phyloP scores from a whole-genome alignment of 1,284 basidiomycete genomes.

The Moesziomyces parantarcticus region DNA sequence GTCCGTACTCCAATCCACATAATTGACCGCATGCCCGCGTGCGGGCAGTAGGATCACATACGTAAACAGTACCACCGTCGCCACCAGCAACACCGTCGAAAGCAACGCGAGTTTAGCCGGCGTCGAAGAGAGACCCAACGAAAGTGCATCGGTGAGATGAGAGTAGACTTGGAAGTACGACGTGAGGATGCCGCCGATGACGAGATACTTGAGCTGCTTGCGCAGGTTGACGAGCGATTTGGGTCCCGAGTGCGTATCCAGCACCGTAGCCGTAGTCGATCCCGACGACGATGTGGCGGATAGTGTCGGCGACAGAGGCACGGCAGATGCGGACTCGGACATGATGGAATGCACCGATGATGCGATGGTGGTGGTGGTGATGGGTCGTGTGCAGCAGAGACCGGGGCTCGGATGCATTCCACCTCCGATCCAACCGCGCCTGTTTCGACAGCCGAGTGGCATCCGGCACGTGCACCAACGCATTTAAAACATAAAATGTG shows the following conservation, averaged over 20 bases:
- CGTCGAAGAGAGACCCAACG: not conserved
- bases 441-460: too few species aligned
- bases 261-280: slow-evolving; percentile 30
- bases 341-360: too few species aligned
- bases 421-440: too few species aligned
- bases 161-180: slow-evolving; percentile 43
- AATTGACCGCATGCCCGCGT: slow-evolving; percentile 27
- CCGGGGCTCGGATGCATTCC: not conserved
- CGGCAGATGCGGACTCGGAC: not conserved
- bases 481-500: too few species aligned
- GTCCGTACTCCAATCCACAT: slow-evolving; percentile 37
- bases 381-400: too few species aligned
- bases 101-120: slow-evolving; percentile 20
- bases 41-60: slow-evolving; percentile 40
- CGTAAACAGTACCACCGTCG: slow-evolving; percentile 34
- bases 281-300: slow-evolving; percentile 21
- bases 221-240: slow-evolving; percentile 38
- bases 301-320: slow-evolving; percentile 18
- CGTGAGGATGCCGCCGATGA: slow-evolving; percentile 19
- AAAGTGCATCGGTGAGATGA: slow-evolving; percentile 29
- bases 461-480: too few species aligned
- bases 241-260: slow-evolving; percentile 25
- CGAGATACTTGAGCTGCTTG: slow-evolving; percentile 54
- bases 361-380: slow-evolving; percentile 3
- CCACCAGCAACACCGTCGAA: slow-evolving; percentile 10